Conservation (phyloP, 2,329 filamentous ascomycete species). For the Teratosphaeria pseudoeucalypti region DNA sequence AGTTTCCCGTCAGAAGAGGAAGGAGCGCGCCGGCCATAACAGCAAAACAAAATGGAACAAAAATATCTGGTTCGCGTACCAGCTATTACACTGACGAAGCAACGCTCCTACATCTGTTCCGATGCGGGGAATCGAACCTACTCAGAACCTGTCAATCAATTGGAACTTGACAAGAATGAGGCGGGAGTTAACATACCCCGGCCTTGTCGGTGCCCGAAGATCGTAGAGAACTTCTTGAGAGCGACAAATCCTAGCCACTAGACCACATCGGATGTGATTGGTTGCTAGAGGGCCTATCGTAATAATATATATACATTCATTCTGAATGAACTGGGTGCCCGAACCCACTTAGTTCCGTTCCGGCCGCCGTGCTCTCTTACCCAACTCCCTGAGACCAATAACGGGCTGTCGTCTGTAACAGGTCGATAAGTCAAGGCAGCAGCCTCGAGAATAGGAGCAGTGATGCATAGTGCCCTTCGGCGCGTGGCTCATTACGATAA, state of each 20-base stretch:
- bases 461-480: no score
- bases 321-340: no score
- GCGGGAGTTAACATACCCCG: background rate
- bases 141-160: background rate
- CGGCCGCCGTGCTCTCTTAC: no score
- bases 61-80: background rate
- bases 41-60: background rate
- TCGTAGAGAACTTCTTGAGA: background rate
- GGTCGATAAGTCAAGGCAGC: no score
- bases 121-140: background rate
- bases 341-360: no score
- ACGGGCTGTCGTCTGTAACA: no score
- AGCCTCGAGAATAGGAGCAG: no score
- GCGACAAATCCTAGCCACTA: background rate
- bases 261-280: background rate
- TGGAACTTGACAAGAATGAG: no score
- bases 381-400: no score
- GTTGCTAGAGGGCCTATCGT: background rate
- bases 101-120: background rate
- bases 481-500: no score
- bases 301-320: no score
- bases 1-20: background rate
- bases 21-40: background rate
- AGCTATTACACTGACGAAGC: background rate
- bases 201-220: background rate